Evolutionary conservation across 2,329 filamentous ascomycete species (phyloP), one percentile per base, ranked within the genome.

Genomic region (Aureobasidium musti): DNA sequence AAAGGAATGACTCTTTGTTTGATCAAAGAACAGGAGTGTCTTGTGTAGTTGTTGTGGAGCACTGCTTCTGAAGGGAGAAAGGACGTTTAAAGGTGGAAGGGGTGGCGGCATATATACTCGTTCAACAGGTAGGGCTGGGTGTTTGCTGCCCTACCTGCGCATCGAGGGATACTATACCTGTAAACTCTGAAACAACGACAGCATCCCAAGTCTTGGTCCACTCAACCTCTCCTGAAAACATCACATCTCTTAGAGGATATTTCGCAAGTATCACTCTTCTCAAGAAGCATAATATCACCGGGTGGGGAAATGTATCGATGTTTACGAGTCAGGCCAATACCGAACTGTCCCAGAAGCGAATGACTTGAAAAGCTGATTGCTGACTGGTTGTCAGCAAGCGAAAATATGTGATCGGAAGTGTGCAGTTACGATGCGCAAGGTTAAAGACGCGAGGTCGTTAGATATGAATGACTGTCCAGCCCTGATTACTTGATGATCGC

Each of bases 11-110:
- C 23, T 52, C 53, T 53, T 47, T 33, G 23, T n/a, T 21, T 43
- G 23, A 33, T 23, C 30, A 61, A 54, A 33, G 49, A 59, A 63
- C 37, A 23, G 28, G 41, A 10, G 17, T 66, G 14, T 39, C 28
- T 57, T 63, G 41, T 26, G 11, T 49, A 13, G 43, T 52, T 59
- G 41, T 21, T 50, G 50, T 57, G 63, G 67, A 68, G 64, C 67
- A 47, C 56, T 52, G 63, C 67, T 66, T 66, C 63, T 67, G 59
- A 30, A 54, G 56, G 47, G 50, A 39, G 21, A 30, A 41, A 52
- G 45, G 47, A 21, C 28, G 21, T 26, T 6, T 10, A 2, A 37
- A 49, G 21, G 47, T 7, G 39, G n/a, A 28, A 41, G 59, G 30
- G 45, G 5, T 23, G 35, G 3, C 28, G 28, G 8, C 52, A 52